These are phyloP conservation scores for Zygotorulaspora sp. DNA, from an alignment of 805 yeast species.

Conservation along the genomic window DNA sequence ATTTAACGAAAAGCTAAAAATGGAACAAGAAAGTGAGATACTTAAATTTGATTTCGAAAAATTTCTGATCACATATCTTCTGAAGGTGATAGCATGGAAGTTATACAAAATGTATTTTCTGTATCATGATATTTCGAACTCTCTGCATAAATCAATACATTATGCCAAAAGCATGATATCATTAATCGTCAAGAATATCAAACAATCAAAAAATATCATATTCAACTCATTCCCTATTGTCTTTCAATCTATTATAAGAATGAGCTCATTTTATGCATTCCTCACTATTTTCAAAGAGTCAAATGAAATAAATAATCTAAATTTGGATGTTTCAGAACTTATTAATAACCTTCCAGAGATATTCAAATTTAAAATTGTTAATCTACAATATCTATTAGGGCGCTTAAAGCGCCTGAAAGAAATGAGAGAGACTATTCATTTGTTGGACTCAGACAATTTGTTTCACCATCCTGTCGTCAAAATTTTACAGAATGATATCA, in stretches of 20 bases:
- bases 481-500: conserved; percentile 28
- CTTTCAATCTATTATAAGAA: conserved; percentile 18
- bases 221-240: conserved; percentile 29
- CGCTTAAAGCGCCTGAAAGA: conserved; percentile 20
- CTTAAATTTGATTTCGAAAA: conserved; percentile 23
- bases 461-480: conserved; percentile 28
- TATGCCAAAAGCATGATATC: conserved; percentile 21
- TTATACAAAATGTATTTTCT: conserved; percentile 23
- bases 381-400: conserved; percentile 13
- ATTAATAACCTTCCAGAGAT: conserved; percentile 16
- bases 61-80: conserved; percentile 21
- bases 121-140: conserved; percentile 20
- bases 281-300: conserved; percentile 22
- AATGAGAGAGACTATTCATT: conserved; percentile 25
- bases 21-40: conserved; percentile 13
- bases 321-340: conserved; percentile 22
- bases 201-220: conserved; percentile 7
- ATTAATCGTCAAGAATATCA: conserved; percentile 20
- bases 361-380: conserved; percentile 14
- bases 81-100: conserved; percentile 29
- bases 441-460: conserved; percentile 17
- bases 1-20: conserved; percentile 15
- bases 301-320: conserved; percentile 18
- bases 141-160: conserved; percentile 18
- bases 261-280: conserved; percentile 26